Base-by-base conservation (phyloP, 2,329 filamentous ascomycete species). In the Geosmithia putterillii region DNA sequence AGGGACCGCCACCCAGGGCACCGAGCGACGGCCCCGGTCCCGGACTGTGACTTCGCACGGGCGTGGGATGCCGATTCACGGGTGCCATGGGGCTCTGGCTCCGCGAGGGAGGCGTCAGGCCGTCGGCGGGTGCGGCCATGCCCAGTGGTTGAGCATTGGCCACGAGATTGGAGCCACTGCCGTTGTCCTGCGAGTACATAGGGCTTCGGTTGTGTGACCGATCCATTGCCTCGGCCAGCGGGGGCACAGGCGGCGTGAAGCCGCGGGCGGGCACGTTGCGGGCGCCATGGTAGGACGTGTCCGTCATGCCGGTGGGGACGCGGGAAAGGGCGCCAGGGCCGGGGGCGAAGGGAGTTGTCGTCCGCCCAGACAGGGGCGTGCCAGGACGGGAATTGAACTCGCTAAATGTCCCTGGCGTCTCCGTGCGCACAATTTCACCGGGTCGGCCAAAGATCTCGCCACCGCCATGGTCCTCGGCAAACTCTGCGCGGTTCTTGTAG, bases 401-500 rank as follows among this genome's bases (percentile, higher is more conserved):
- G 46, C 61, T 68, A 40, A 69, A 61, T 22, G 73, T 76, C 12
- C 70, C 68, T 0, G 81, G 80, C 0, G 81, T 84, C 17, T 71
- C 75, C 0, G 80, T 74, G 1, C 81, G 70, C 15, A 73, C 60
- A 2, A 80, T 63, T 47, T 84, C 81, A 20, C 67, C 64, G 2
- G 72, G 62, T 14, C 66, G 70, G 3, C 82, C 83, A 48, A 76
- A 82, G 7, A 81, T 67, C 25, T 77, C 74, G 19, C 83, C 84
- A 5, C 84, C 88, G n/a, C 87, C 87, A 50, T 88, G 83, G 44
- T 92, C 86, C 10, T 88, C 82, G 2, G 80, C 79, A 62, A 96
- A 95, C 52, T 95, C 90, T 2, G 85, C 76, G 1, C 87, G 74
- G 60, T 95, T 83, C 63, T 94, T 95, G 71, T 81, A 96, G 63